A percentile compares a stretch with the other conserved stretches of the same genome.
Conservation (phyloP, 1,284 basidiomycete species). For the Pisolithus thermaeus region DNA sequence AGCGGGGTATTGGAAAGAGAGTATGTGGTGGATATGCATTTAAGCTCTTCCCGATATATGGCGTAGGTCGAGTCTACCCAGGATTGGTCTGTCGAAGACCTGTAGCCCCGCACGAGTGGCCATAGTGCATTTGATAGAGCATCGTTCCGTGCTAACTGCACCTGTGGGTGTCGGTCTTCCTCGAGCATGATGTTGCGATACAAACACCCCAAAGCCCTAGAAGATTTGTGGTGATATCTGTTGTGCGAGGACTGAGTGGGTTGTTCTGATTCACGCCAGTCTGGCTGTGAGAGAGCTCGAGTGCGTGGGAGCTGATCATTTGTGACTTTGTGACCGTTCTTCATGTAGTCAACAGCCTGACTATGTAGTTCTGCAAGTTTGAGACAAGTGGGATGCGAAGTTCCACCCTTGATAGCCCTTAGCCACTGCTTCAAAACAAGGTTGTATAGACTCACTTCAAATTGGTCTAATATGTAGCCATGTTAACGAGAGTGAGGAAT, state of each 20-base stretch:
- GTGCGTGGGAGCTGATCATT: constrained; percentile 42
- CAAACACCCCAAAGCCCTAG: constrained; percentile 60
- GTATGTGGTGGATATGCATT: constrained; percentile 63
- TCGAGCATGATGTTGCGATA: constrained; percentile 56
- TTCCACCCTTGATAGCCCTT: constrained; percentile 45
- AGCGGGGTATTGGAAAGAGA: constrained; percentile 55
- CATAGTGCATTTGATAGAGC: constrained; percentile 44
- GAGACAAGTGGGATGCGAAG: constrained; percentile 59
- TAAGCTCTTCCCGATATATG: constrained; percentile 57
- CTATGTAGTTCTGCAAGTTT: constrained; percentile 61
- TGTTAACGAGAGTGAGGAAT: background rate
- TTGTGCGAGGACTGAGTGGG: constrained; percentile 35
- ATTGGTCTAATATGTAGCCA: constrained; percentile 47
- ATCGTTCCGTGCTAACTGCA: constrained; percentile 33
- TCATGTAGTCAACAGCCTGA: constrained; percentile 69
- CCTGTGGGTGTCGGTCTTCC: constrained; percentile 24
- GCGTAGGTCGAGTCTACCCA: constrained; percentile 39
- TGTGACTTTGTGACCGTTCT: constrained; percentile 63
- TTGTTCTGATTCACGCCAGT: constrained; percentile 70
- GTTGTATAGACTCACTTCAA: constrained; percentile 39
- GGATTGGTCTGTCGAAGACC: constrained; percentile 25
- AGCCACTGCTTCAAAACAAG: background rate
- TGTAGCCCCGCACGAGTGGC: constrained; percentile 32
- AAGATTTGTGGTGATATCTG: constrained; percentile 65
- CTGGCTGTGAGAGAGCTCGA: constrained; percentile 63